A percentile compares a stretch with the other conserved stretches of the same genome.
Conservation (phyloP, 148 eudicot genomes). For the Spergularia bocconei region DNA sequence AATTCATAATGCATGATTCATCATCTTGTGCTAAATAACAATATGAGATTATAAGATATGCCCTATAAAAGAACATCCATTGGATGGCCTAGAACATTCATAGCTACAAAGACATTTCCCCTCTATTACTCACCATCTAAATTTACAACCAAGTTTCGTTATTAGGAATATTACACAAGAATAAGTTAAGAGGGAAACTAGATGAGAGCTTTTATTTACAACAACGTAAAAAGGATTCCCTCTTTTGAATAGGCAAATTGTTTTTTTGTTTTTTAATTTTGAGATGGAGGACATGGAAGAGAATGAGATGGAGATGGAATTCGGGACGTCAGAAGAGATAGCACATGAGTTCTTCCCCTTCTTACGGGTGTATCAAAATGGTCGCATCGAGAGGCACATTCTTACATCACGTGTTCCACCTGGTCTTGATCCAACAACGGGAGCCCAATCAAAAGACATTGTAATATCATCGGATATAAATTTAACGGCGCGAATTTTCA, state of each 20-base stretch:
- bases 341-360: constrained; percentile 33
- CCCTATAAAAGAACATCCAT: constrained; percentile 1
- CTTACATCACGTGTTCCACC: constrained; percentile 23
- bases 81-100: background rate
- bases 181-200: no score
- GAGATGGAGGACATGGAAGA: background rate
- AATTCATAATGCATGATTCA: background rate
- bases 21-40: background rate
- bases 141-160: background rate
- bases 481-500: constrained; percentile 41
- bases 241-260: no score
- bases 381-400: constrained; percentile 32
- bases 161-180: no score
- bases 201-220: no score
- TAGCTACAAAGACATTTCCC: background rate
- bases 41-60: background rate
- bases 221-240: no score
- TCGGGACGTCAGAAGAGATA: background rate
- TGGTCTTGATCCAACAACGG: constrained; percentile 13
- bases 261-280: no score
- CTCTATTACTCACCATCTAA: background rate
- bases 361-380: constrained; percentile 31
- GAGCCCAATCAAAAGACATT: constrained; percentile 37
- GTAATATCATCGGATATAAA: constrained; percentile 15
- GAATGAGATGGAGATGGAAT: background rate